These are phyloP conservation scores for Kondoa malvinella DNA, from an alignment of 768 basidiomycete species.

Conservation along the genomic window DNA sequence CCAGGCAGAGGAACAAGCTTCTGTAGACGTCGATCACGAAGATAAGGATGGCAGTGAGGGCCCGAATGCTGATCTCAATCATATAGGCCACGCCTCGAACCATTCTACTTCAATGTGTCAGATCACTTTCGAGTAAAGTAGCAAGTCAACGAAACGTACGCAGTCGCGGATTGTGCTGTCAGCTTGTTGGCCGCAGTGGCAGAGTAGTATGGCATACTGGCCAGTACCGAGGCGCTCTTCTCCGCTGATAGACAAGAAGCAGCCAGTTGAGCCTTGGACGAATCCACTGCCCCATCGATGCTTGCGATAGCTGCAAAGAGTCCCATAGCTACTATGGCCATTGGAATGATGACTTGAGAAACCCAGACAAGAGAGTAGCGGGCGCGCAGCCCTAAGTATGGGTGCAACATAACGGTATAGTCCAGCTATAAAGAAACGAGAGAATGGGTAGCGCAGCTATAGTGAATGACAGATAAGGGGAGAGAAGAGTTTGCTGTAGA, in stretches of 20 bases:
- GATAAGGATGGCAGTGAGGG: conserved; percentile 60
- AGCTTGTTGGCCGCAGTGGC: background rate
- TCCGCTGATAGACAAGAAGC: background rate
- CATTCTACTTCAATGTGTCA: background rate
- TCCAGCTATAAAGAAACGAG: too few species aligned
- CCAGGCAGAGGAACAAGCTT: conserved; percentile 78
- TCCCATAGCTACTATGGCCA: background rate
- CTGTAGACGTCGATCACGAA: conserved; percentile 84
- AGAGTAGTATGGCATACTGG: background rate
- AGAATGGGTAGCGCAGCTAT: too few species aligned
- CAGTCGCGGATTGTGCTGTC: background rate
- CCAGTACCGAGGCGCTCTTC: background rate
- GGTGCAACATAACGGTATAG: background rate
- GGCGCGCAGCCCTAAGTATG: background rate
- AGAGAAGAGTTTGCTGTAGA: too few species aligned
- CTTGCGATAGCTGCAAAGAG: background rate
- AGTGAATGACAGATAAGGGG: background rate
- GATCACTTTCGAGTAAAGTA: background rate
- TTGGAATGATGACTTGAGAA: background rate
- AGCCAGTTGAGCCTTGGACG: background rate
- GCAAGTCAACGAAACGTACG: background rate
- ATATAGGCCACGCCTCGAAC: background rate
- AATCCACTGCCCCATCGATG: background rate
- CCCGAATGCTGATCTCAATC: background rate
- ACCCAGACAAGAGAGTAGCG: background rate